Evolutionary conservation across 2,329 filamentous ascomycete genomes (phyloP).

Genomic region (Penicillium expansum): DNA sequence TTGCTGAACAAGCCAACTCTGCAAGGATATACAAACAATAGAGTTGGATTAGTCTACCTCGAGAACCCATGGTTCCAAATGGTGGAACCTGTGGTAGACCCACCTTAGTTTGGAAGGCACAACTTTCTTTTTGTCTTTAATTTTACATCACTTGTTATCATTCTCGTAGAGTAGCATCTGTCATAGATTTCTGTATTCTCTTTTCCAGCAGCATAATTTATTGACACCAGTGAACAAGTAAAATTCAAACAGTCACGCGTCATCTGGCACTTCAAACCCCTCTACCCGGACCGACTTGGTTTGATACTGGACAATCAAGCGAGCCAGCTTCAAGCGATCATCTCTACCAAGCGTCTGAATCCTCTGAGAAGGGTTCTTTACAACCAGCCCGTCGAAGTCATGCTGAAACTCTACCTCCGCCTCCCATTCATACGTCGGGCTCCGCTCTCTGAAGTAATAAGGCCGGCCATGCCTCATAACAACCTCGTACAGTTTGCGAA

Average conservation of each 20-base stretch:
- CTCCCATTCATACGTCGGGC: constrained; percentile 2
- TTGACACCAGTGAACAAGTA: neutral
- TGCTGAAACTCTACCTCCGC: constrained; percentile 6
- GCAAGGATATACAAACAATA: neutral
- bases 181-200: neutral
- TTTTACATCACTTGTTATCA: neutral
- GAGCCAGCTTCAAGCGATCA: constrained; percentile 7
- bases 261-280: constrained; percentile 1
- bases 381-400: neutral
- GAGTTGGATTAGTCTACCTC: neutral
- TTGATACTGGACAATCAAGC: constrained; percentile 5
- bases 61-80: neutral
- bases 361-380: neutral
- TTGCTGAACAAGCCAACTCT: neutral
- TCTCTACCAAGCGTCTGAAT: neutral
- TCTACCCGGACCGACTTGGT: constrained; percentile 6
- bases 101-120: neutral
- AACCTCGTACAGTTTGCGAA: constrained; percentile 6
- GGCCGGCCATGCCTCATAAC: constrained; percentile 5
- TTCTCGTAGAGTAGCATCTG: neutral
- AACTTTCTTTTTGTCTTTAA: neutral
- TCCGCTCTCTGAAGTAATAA: constrained; percentile 7
- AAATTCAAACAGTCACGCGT: neutral
- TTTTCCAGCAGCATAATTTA: too few relatives aligned
- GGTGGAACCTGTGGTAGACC: neutral